phyloP scores from a whole-genome alignment of 2,329 filamentous ascomycete species.

The Gremmenia infestans region DNA sequence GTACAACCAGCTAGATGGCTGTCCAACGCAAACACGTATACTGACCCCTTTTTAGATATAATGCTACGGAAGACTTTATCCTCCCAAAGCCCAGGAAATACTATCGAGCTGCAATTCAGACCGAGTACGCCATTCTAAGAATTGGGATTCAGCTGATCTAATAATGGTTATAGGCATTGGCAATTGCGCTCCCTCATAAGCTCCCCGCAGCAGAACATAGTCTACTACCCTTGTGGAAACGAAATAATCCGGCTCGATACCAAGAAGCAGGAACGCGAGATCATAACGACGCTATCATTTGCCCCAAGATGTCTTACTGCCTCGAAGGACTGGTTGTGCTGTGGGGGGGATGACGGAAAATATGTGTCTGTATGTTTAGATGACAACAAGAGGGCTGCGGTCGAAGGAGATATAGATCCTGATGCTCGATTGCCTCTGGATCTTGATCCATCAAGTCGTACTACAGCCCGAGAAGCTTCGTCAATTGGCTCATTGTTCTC shows the following conservation, averaged over 20 bases:
- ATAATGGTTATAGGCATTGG: conserved; percentile 58
- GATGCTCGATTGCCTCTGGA: conserved; percentile 54
- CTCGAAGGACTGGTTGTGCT: conserved; percentile 81
- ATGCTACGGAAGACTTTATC: conserved; percentile 62
- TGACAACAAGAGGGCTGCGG: conserved; percentile 11
- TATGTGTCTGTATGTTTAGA: conserved; percentile 47
- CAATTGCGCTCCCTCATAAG: conserved; percentile 88
- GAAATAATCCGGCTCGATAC: conserved; percentile 69
- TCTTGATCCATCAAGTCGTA: conserved; percentile 32
- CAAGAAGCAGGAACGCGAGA: conserved; percentile 64
- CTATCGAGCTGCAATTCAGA: conserved; percentile 61
- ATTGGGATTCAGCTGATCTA: not conserved
- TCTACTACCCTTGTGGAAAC: conserved; percentile 79
- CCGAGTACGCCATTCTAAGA: conserved; percentile 48
- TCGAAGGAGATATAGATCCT: conserved; percentile 38
- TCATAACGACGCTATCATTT: conserved; percentile 65
- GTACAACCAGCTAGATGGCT: conserved; percentile 2
- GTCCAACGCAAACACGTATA: not conserved
- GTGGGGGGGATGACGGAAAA: conserved; percentile 82
- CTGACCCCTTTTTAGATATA: conserved; percentile 42
- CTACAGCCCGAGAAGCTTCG: conserved; percentile 3
- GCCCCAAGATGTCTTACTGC: conserved; percentile 83
- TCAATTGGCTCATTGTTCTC: conserved; percentile 9
- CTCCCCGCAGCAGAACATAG: conserved; percentile 65
- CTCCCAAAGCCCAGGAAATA: conserved; percentile 57